These are phyloP conservation scores for Trypanosoma conorhini DNA, from an alignment of 208 protist species.

Conservation along the genomic window DNA sequence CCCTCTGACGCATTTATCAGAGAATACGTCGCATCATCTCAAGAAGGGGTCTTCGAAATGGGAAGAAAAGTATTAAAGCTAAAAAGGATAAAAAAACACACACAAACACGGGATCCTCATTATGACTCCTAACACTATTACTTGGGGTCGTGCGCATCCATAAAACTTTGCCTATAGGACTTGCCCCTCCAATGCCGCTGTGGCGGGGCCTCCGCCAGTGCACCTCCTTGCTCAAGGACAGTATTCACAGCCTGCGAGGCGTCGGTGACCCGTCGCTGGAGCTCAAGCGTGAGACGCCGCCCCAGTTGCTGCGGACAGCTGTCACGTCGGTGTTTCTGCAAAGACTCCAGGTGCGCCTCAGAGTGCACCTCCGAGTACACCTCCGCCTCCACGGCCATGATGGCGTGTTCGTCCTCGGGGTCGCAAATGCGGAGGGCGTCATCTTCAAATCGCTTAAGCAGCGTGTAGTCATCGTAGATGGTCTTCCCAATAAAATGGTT, in stretches of 20 bases:
- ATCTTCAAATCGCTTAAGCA: slow-evolving; percentile 33
- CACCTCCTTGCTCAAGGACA: no score
- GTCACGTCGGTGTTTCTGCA: slow-evolving; percentile 8
- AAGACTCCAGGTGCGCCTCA: slow-evolving; percentile 9
- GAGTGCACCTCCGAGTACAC: slow-evolving; percentile 4
- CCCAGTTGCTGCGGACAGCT: background rate
- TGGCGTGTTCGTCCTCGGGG: background rate
- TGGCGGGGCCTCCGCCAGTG: background rate
- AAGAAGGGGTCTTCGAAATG: no score
- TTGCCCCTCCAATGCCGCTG: slow-evolving; percentile 16
- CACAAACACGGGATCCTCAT: background rate
- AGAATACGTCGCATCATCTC: no score
- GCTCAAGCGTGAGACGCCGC: slow-evolving; percentile 9
- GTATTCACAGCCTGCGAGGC: background rate
- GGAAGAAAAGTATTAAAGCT: background rate
- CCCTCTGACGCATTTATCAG: no score
- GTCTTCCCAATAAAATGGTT: slow-evolving; percentile 30
- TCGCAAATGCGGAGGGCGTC: slow-evolving; percentile 1
- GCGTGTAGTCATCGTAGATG: slow-evolving; percentile 31
- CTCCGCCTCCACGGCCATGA: slow-evolving; percentile 9
- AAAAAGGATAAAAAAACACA: slow-evolving; percentile 8
- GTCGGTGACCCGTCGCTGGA: background rate
- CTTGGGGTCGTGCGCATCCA: background rate
- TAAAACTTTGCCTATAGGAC: slow-evolving; percentile 6
- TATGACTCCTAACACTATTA: background rate